Evolutionary conservation across 805 yeast species (phyloP).

Genomic region (Candida koratica): DNA sequence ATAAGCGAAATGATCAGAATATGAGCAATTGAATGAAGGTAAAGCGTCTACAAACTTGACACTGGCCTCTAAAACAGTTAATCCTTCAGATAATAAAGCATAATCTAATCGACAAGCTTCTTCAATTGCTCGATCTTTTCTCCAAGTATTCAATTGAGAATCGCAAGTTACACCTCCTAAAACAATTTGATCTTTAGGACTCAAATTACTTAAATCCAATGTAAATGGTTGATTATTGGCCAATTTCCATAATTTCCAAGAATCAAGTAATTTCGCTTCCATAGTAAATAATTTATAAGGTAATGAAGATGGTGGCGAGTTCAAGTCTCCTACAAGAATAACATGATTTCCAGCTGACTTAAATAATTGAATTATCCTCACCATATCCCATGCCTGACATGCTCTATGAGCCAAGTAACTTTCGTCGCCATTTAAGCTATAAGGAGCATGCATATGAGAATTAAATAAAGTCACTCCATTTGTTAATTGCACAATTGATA

Average conservation of each 20-base stretch:
- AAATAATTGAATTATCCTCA: constrained; percentile 59
- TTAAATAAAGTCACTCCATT: constrained; percentile 74
- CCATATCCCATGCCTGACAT: constrained; percentile 94
- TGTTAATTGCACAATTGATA: constrained; percentile 64
- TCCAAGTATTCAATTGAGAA: constrained; percentile 83
- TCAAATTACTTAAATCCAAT: constrained; percentile 21
- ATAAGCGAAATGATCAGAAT: constrained; percentile 92
- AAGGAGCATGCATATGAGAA: constrained; percentile 98
- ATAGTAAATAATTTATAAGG: constrained; percentile 71
- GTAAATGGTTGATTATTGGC: constrained; percentile 6
- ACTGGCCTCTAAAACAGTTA: constrained; percentile 55
- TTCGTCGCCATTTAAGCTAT: constrained; percentile 70
- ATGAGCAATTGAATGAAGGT: constrained; percentile 56
- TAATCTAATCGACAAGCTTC: constrained; percentile 91
- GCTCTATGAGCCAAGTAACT: constrained; percentile 87
- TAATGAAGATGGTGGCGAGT: constrained; percentile 81
- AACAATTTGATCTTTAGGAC: constrained; percentile 51
- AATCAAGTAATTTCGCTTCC: constrained; percentile 68
- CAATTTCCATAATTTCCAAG: constrained; percentile 69
- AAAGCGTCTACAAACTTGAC: constrained; percentile 72
- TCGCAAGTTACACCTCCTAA: constrained; percentile 89
- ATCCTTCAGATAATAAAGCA: constrained; percentile 64
- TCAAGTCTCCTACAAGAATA: constrained; percentile 88
- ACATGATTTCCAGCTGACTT: constrained; percentile 76
- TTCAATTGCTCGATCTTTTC: constrained; percentile 47